Conservation (phyloP, 2,329 filamentous ascomycete genomes). For the Beauveria bassiana region DNA sequence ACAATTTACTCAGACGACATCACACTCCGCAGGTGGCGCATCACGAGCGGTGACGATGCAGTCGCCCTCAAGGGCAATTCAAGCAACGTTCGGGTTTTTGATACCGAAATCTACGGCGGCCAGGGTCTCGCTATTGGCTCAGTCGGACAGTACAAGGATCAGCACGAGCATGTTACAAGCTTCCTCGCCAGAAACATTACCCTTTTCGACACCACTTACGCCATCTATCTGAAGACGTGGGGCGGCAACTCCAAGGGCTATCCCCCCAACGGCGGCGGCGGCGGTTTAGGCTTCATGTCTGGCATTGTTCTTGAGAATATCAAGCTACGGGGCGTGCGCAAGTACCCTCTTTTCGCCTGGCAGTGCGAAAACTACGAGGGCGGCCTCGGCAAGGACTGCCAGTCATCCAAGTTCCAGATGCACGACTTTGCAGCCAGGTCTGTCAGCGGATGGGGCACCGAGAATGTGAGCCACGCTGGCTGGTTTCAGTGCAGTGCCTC, state of each 20-base stretch:
- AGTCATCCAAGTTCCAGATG: constrained; percentile 26
- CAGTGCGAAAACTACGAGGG: constrained; percentile 30
- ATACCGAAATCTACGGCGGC: constrained; percentile 41
- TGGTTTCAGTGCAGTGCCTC: constrained; percentile 25
- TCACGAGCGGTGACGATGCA: constrained; percentile 45
- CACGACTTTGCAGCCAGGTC: constrained; percentile 20
- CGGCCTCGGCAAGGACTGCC: constrained; percentile 25
- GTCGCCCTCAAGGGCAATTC: constrained; percentile 49
- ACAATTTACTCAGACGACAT: constrained; percentile 46
- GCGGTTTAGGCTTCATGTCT: constrained; percentile 37
- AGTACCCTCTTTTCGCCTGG: constrained; percentile 26
- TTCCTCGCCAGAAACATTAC: constrained; percentile 40
- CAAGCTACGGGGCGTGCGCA: constrained; percentile 18
- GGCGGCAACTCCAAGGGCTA: constrained; percentile 41
- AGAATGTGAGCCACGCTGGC: constrained; percentile 19
- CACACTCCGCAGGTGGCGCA: constrained; percentile 40
- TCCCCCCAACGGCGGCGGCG: constrained; percentile 51
- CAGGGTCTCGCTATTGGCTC: constrained; percentile 49
- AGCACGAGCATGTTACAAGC: constrained; percentile 41
- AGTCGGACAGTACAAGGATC: constrained; percentile 45
- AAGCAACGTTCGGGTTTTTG: constrained; percentile 43
- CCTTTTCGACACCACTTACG: constrained; percentile 37
- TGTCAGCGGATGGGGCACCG: constrained; percentile 22
- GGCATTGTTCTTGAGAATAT: constrained; percentile 26
- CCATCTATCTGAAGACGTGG: constrained; percentile 53